Conservation (phyloP, 2,329 filamentous ascomycete species). For the Zasmidium cellare region DNA sequence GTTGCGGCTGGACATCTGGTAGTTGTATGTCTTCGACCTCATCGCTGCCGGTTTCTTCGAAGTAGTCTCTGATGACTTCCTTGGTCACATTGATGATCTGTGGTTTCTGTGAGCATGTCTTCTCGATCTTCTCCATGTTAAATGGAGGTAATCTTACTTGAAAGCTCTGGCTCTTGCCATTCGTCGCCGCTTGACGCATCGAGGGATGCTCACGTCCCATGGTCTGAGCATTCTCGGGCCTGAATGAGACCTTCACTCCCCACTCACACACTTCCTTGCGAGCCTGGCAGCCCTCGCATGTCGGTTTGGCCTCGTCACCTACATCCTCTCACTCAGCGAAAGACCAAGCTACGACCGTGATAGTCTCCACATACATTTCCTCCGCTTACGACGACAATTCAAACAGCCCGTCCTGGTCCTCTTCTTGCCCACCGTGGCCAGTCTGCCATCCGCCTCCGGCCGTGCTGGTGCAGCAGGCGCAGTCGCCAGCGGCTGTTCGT, state of each 20-base stretch:
- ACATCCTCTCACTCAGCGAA: neutral
- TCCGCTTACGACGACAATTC: conserved; percentile 35
- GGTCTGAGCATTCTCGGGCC: conserved; percentile 31
- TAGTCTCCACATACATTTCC: conserved; percentile 28
- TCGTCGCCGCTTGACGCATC: conserved; percentile 26
- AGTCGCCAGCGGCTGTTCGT: neutral
- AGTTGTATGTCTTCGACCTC: conserved; percentile 10
- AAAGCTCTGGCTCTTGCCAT: conserved; percentile 15
- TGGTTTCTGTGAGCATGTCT: neutral
- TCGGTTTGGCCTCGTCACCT: conserved; percentile 35
- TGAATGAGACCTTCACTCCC: conserved; percentile 30
- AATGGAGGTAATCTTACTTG: conserved; percentile 13
- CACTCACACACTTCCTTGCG: conserved; percentile 34
- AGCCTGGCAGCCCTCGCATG: conserved; percentile 32
- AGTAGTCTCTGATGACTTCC: conserved; percentile 32
- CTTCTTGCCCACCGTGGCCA: conserved; percentile 29
- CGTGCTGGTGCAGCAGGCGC: neutral
- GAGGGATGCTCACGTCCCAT: conserved; percentile 33
- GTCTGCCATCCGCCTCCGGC: conserved; percentile 17
- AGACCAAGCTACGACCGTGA: neutral
- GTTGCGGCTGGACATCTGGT: neutral
- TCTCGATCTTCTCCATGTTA: too few relatives aligned
- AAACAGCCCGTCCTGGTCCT: conserved; percentile 36
- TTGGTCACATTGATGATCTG: conserved; percentile 35
- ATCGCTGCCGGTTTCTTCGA: conserved; percentile 24